Percentiles rank a stretch among this genome's conserved stretches.
Evolutionary conservation across 2,329 filamentous ascomycete species (phyloP).

Genomic region (Hypomyces rosellus): DNA sequence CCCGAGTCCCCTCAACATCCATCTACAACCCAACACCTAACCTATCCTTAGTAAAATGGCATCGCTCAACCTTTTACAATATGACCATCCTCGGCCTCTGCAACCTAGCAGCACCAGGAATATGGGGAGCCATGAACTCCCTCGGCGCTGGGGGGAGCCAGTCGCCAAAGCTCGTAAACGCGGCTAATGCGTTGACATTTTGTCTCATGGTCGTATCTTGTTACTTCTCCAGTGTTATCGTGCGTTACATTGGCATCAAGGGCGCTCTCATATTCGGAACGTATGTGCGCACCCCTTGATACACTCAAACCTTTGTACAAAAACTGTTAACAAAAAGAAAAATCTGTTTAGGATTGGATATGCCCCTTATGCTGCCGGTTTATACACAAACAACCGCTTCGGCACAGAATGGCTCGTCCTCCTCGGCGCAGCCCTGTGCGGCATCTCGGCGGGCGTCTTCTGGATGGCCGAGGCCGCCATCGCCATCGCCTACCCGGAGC

Average conservation of each 20-base stretch:
- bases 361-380: constrained; percentile 62
- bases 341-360: constrained; percentile 47
- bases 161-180: constrained; percentile 60
- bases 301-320: too few relatives aligned
- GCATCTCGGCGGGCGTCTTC: constrained; percentile 64
- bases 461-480: constrained; percentile 73
- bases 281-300: constrained; percentile 25
- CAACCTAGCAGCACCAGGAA: constrained; percentile 64
- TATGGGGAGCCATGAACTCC: constrained; percentile 69
- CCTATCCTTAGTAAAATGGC: constrained; percentile 54
- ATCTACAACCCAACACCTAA: neutral
- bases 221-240: constrained; percentile 56
- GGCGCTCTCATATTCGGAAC: constrained; percentile 66
- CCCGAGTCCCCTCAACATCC: too few relatives aligned
- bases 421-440: constrained; percentile 62
- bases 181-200: constrained; percentile 65
- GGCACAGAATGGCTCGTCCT: constrained; percentile 63
- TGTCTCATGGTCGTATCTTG: constrained; percentile 68
- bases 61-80: constrained; percentile 67
- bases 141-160: constrained; percentile 63
- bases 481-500: constrained; percentile 65
- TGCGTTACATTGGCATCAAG: constrained; percentile 64
- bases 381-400: constrained; percentile 68
- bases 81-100: constrained; percentile 64
- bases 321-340: constrained; percentile 11